phyloP scores from a whole-genome alignment of 2,329 filamentous ascomycete species.

The Diplodia mutila region DNA sequence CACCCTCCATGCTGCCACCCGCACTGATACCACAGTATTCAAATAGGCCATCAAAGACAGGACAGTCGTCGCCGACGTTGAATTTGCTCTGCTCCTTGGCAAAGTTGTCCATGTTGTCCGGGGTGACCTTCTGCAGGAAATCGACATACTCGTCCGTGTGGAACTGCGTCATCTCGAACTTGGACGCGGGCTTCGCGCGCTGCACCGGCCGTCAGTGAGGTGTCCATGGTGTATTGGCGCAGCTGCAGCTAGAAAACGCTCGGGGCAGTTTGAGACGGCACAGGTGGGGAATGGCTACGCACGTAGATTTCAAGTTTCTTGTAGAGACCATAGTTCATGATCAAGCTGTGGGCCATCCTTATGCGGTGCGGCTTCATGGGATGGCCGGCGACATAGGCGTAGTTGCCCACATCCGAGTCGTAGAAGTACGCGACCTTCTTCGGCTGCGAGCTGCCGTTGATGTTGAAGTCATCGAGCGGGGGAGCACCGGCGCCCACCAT shows the following conservation, averaged over 20 bases:
- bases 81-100: slow-evolving; percentile 84
- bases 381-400: slow-evolving; percentile 83
- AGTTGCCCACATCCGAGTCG: slow-evolving; percentile 97
- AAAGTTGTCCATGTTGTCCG: slow-evolving; percentile 97
- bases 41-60: slow-evolving; percentile 71
- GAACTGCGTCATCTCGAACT: slow-evolving; percentile 74
- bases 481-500: slow-evolving; percentile 28
- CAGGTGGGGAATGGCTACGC: slow-evolving; percentile 35
- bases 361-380: slow-evolving; percentile 72
- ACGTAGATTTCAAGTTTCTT: slow-evolving; percentile 75
- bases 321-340: slow-evolving; percentile 75
- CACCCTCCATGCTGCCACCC: slow-evolving; percentile 71
- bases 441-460: slow-evolving; percentile 35
- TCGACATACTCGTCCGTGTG: slow-evolving; percentile 75
- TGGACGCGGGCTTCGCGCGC: slow-evolving; percentile 58
- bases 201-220: slow-evolving; percentile 26
- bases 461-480: slow-evolving; percentile 28
- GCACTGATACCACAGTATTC: slow-evolving; percentile 73
- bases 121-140: slow-evolving; percentile 83
- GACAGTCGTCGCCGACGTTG: slow-evolving; percentile 67
- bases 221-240: slow-evolving; percentile 15
- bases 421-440: slow-evolving; percentile 97
- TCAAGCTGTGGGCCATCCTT: slow-evolving; percentile 66
- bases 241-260: slow-evolving; percentile 20
- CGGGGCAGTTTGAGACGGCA: slow-evolving; percentile 2